phyloP scores from a whole-genome alignment of 2,329 filamentous ascomycete genomes.

The Eurotiales sp. region DNA sequence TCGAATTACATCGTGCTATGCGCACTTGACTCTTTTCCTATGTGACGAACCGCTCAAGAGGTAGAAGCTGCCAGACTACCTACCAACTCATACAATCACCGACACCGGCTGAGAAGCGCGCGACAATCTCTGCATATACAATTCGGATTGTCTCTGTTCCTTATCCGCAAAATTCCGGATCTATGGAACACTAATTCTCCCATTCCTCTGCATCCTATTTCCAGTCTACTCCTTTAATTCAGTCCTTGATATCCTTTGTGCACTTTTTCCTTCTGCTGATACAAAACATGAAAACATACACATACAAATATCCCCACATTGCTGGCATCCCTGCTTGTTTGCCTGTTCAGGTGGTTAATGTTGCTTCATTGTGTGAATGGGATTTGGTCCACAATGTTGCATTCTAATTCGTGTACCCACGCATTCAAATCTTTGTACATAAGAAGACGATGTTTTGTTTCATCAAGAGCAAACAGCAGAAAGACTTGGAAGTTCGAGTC shows the following conservation, averaged over 20 bases:
- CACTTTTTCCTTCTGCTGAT: constrained; percentile 10
- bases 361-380: constrained; percentile 1
- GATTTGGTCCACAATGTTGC: neutral
- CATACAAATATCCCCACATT: neutral
- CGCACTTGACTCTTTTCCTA: constrained; percentile 12
- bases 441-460: neutral
- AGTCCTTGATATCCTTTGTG: constrained; percentile 7
- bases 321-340: neutral
- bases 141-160: neutral
- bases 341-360: neutral
- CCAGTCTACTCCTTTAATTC: constrained; percentile 11
- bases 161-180: neutral
- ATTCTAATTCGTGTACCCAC: neutral
- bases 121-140: constrained; percentile 3
- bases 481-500: neutral
- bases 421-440: constrained; percentile 6
- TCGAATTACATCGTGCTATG: neutral
- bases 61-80: neutral
- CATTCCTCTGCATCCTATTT: constrained; percentile 9
- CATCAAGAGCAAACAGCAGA: neutral
- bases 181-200: neutral
- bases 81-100: neutral
- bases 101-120: neutral
- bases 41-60: constrained; percentile 9
- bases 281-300: neutral